Base-by-base conservation (phyloP, 2,329 filamentous ascomycete genomes). In the Fusarium floridanum region DNA sequence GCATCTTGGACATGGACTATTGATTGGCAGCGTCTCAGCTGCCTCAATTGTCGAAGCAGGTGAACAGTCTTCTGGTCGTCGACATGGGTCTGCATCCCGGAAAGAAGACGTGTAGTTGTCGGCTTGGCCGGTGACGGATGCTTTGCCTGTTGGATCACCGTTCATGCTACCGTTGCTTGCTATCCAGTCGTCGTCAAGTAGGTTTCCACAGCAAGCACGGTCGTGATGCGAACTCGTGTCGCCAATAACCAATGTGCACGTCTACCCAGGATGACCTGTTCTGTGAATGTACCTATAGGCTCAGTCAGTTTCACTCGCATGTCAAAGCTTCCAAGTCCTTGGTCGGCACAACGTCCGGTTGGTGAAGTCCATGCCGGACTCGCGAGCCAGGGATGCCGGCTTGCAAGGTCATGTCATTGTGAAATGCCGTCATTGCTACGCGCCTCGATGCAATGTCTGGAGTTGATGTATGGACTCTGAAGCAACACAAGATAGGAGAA, bases 351-450 rank as follows among this genome's bases (percentile, higher is more conserved):
- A 50, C 17, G 27, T 22, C 37, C 61, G 24, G 41, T 48, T 59
- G 56, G 59, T 37, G 36, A 48, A 63, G 22, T 56, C 27, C 50
- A 50, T 67, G 62, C 39, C 36, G 32, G 50, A 36, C 41, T 67
- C 20, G 43, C 41, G 50, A 32, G 45, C 16, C 11, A 50, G 43
- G 60, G 60, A 53, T 63, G 60, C 43, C 17, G 43, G 60, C 43
- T 37, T 64, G 71, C 37, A 39, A 34, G 20, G 50, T 59, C 50
- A 60, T 53, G 45, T 65, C 53, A 37, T 29, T 65, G 56, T 17
- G 37, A 74, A 63, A 74, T 74, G 43, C 68, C 68, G 61, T 66
- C 71, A 73, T 65, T 27, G 37, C 48, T 57, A 60, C 27, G 29
- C 34, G 20, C 63, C 29, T 56, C 7, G 56, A 36, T 53, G 55